Evolutionary conservation across 164 flowering plant species (phyloP), one percentile per base, ranked within the genome.

Genomic region (Santalum album): DNA sequence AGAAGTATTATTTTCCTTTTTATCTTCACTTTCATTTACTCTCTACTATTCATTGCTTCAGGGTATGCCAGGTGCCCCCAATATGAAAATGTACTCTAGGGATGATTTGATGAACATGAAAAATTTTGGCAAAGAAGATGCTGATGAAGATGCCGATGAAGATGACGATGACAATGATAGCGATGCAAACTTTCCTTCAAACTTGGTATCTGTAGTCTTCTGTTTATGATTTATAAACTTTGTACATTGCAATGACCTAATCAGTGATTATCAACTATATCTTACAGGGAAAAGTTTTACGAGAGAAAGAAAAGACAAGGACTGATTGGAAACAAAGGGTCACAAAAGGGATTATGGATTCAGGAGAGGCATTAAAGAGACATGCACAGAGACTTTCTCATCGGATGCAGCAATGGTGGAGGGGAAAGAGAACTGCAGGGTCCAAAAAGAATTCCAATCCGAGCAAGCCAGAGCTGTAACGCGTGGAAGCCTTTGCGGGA

Each of bases 31-130:
- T 17, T 25, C 6, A 32, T 17, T 21, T 36, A 29, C 29, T 23
- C 14, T 27, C 27, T 12, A 38, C 7, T 32, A 36, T 25, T 27
- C 21, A 15, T 15, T 64, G 17, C 40, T 45, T 54, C 72, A 91
- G 96, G 99, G 87, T 54, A 78, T 92, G 79, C 96, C 99, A 1
- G 99, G 99, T 74, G 96, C 96, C 46, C 97, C 96, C 2, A 55
- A 65, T 62, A 92, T 89, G 96, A 81, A 89, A 69, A 87, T 92
- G 96, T 87, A 83, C 60, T 89, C 96, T 0, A 78, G 84, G 69
- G 99, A 92, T 11, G 95, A 92, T 45, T 54, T 87, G 58, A 73
- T 86, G 81, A 86, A 82, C 62, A 62, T n/a, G n/a, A n/a, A 78
- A 29, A 80, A 78, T 52, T 63, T 79, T 21, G 95, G 82, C 14